Evolutionary conservation across 2,329 filamentous ascomycete species (phyloP), one percentile per base, ranked within the genome.

Genomic region (Penicillium sp.): DNA sequence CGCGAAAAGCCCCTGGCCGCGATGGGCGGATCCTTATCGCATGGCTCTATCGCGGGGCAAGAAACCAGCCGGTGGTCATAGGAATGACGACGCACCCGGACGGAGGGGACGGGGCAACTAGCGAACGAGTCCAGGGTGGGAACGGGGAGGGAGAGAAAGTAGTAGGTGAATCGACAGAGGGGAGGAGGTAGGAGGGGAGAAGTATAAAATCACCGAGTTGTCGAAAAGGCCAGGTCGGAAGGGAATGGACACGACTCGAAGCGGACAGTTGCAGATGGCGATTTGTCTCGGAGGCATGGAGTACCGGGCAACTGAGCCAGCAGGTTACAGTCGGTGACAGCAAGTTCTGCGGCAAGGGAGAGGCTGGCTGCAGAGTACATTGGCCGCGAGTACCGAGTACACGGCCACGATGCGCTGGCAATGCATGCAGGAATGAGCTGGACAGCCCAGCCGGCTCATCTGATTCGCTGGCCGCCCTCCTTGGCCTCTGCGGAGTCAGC

Each of bases 1-100:
- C 65, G 68, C 68, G 68, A 68, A 67, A 68, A 71, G 72, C 69
- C 73, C 68, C 64, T 66, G 65, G 64, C 66, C 60, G 54, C 56
- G 55, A 57, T 55, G 58, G 59, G 56, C 56, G 52, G 61, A 61
- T 67, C 44, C 66, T 67, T 76, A 76, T 73, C 69, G 72, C 74
- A 76, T 76, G 70, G 57, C 70, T 74, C 59, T 62, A 58, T 61
- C 56, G 59, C 59, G 61, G 59, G 57, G 53, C 54, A 55, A 52
- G 57, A 48, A 62, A 52, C 40, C 43, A 49, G 55, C 53, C 26
- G 50, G 36, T 55, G 57, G 56, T 66, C 62, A 63, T 63, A 46
- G 39, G 62, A 52, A 47, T 47, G 56, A 42, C 46, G 45, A 54
- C 49, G 37, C 56, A 55, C 56, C 56, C 55, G 59, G 50, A 52